phyloP scores from a whole-genome alignment of 805 yeast genomes.

The Metschnikowia lachancei region DNA sequence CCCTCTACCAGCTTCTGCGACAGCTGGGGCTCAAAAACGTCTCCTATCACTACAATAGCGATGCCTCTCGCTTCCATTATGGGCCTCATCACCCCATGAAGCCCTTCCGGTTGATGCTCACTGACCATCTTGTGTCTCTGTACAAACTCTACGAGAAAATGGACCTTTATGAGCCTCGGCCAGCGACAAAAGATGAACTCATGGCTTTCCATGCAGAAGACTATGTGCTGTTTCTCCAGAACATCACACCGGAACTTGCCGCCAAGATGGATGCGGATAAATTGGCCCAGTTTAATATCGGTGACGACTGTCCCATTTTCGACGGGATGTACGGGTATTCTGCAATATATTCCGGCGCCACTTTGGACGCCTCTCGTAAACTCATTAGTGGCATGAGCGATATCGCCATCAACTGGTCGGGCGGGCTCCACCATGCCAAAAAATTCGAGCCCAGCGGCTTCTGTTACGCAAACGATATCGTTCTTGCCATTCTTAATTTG shows the following conservation, averaged over 20 bases:
- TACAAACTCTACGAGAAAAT: conserved; percentile 84
- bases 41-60: conserved; percentile 84
- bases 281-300: conserved; percentile 74
- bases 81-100: conserved; percentile 98
- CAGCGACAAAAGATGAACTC: conserved; percentile 80
- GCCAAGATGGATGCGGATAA: conserved; percentile 55
- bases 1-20: conserved; percentile 29
- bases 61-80: conserved; percentile 77
- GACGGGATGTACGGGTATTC: conserved; percentile 94
- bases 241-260: conserved; percentile 73
- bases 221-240: conserved; percentile 71
- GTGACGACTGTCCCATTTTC: conserved; percentile 92
- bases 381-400: conserved; percentile 84
- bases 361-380: conserved; percentile 88
- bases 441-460: conserved; percentile 93
- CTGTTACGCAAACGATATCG: conserved; percentile 94
- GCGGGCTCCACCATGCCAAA: conserved; percentile 96
- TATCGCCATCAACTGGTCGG: conserved; percentile 94
- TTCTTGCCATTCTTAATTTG: conserved; percentile 78
- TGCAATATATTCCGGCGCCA: conserved; percentile 87
- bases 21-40: conserved; percentile 38
- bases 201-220: conserved; percentile 83
- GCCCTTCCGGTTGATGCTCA: conserved; percentile 88
- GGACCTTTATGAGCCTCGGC: conserved; percentile 84
- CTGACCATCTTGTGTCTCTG: conserved; percentile 84